Evolutionary conservation across 306 rosid species (phyloP), one percentile per base, ranked within the genome.

Genomic region (Vigna radiata): DNA sequence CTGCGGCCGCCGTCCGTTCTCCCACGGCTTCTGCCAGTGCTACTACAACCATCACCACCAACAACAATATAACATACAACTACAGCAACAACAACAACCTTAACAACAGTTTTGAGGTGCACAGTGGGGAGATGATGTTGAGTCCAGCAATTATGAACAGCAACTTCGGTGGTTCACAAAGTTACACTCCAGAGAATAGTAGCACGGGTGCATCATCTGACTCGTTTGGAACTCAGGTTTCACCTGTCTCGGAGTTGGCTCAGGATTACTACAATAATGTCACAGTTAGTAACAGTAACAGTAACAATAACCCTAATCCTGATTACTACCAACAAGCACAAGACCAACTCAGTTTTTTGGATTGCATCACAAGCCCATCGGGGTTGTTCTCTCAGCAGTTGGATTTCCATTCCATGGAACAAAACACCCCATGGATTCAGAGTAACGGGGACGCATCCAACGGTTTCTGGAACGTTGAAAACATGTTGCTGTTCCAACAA

Each of bases 141-240:
- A 76, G 75, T 29, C 83, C 78, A 4, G 36, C 70, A n/a, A 31
- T 73, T 44, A 77, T 83, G 55, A 86, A 68, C 53, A 84, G 47
- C 67, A 83, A 66, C 58, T 83, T 79, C 53, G 49, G 81, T 1
- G 67, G 71, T 70, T 55, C 86, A 39, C 86, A 79, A 3, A 86
- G 89, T 74, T 85, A 87, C 77, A 86, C 96, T 12, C 88, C 96
- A 2, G 99, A 92, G 14, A 95, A 95, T 59, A 90, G 95, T 23
- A 91, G 97, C 81, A 84, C 90, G 0, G 91, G 97, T 50, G 94
- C 85, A 12, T 90, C 96, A 1, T 90, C 94, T 0, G 97, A 89
- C 48, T 91, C 97, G 5, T 91, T 90, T 44, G 98, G 90, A 58
- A 73, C 91, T 13, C 97, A 88, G 49, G 88, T 86, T 39, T 90